Base-by-base conservation (phyloP, 495 filamentous ascomycete species). In the Niebla homalea region DNA sequence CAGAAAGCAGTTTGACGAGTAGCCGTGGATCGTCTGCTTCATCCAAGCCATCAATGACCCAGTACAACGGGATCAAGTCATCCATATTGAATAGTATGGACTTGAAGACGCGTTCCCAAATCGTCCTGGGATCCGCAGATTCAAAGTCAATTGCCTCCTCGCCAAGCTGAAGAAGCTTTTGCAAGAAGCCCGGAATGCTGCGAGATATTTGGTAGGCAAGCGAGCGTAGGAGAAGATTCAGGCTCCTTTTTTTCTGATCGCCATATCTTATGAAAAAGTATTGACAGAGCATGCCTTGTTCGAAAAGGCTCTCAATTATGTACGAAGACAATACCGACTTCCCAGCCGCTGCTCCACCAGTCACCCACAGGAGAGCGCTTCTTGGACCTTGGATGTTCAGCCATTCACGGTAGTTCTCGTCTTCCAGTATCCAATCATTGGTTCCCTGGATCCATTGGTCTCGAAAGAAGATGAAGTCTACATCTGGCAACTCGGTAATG, bases 181-280 rank as follows among this genome's bases (percentile, higher is more conserved):
- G 44, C 18, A 22, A 22, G 35, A 54, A 54, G 18, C 4, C 43
- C 14, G 52, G 42, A 7, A 47, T 19, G 16, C 18, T 40, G n/a
- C 22, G 38, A 26, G 59, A 52, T 38, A 71, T 63, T 49, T 72
- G 69, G 44, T 46, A 68, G 42, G 66, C 67, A 8, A 70, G 36
- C 16, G 66, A 61, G 15, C 61, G 48, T 1, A 72, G 62, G 45
- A 56, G 60, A 4, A 25, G 23, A 43, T 54, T 58, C 20, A 67
- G 47, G 14, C 43, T 43, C 15, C 58, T 57, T 49, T 63, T 67
- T 5, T 23, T 49, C 23, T 57, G 48, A 51, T 69, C 60, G 1
- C 60, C 60, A 53, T 63, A 57, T 42, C 61, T 59, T 52, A 71
- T 60, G 53, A 72, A 70, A 48, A 57, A 67, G 47, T 65, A 69